Evolutionary conservation across 2,329 filamentous ascomycete genomes (phyloP).

Genomic region (Lecanicillium sp.): DNA sequence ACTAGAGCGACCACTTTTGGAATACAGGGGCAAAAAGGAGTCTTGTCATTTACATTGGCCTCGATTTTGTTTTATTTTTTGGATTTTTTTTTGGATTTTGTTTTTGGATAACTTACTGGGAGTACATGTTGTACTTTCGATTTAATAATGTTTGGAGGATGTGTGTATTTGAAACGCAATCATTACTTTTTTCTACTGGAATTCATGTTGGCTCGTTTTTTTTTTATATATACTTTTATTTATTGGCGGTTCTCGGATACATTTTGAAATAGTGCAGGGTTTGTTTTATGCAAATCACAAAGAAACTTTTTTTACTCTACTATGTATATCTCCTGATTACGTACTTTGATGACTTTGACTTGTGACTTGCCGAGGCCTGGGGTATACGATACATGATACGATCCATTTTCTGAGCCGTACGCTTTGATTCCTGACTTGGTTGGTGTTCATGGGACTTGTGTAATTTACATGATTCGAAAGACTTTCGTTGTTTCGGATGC

Average conservation of each 20-base stretch:
- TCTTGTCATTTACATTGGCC: conserved; percentile 2
- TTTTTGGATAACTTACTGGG: neutral
- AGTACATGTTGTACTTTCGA: neutral
- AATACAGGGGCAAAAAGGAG: neutral
- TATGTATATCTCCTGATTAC: neutral
- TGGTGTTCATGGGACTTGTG: too few relatives aligned
- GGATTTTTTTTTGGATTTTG: neutral
- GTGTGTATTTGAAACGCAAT: neutral
- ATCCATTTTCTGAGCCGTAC: too few relatives aligned
- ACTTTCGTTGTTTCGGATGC: too few relatives aligned
- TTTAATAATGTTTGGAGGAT: conserved; percentile 4
- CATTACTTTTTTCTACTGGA: neutral
- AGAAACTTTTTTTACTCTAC: neutral
- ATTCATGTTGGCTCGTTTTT: neutral
- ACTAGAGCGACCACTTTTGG: neutral
- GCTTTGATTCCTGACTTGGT: too few relatives aligned
- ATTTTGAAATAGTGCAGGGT: neutral
- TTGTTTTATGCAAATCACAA: neutral
- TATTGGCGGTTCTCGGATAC: neutral
- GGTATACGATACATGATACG: too few relatives aligned
- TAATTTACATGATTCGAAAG: too few relatives aligned
- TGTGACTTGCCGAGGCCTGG: too few relatives aligned
- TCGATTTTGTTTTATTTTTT: neutral
- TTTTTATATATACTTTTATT: neutral
- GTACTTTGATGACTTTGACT: neutral